Conservation (phyloP, 2,329 filamentous ascomycete species). For the Fusarium transvaalense region DNA sequence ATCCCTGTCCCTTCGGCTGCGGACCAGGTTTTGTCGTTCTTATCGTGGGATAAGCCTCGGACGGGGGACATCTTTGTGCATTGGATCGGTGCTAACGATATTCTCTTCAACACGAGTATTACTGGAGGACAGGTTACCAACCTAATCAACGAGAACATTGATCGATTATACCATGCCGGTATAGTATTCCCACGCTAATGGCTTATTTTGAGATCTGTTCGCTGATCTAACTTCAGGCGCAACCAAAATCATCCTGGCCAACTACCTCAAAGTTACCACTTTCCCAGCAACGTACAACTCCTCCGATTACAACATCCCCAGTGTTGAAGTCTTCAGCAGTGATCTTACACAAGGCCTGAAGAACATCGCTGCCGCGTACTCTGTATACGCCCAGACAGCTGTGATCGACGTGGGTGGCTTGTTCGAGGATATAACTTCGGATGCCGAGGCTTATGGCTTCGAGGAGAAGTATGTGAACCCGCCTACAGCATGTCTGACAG, state of each 20-base stretch:
- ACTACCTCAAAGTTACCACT: conserved; percentile 15
- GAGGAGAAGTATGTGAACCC: conserved; percentile 24
- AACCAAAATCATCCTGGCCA: conserved; percentile 21
- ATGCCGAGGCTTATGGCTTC: conserved; percentile 12
- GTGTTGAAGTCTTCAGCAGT: neutral
- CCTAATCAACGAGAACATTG: conserved; percentile 14
- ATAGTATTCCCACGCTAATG: neutral
- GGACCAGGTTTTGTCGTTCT: conserved; percentile 24
- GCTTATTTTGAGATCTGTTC: fast-evolving
- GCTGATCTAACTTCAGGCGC: neutral
- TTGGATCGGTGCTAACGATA: conserved; percentile 38
- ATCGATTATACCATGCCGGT: conserved; percentile 25
- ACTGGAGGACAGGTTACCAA: conserved; percentile 25
- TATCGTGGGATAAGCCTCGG: conserved; percentile 11
- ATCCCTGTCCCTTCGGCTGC: conserved; percentile 28
- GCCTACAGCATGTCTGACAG: conserved; percentile 26
- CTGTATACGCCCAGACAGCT: conserved; percentile 2
- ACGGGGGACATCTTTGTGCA: conserved; percentile 23
- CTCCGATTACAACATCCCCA: conserved; percentile 12
- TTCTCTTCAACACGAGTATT: conserved; percentile 33
- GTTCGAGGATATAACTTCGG: neutral
- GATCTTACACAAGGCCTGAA: conserved; percentile 11
- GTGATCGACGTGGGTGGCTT: conserved; percentile 12
- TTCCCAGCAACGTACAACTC: conserved; percentile 34
- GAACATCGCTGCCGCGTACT: conserved; percentile 20